A percentile compares a stretch with the other conserved stretches of the same genome.
Conservation (phyloP, 805 yeast genomes). For the Metschnikowia anglica region DNA sequence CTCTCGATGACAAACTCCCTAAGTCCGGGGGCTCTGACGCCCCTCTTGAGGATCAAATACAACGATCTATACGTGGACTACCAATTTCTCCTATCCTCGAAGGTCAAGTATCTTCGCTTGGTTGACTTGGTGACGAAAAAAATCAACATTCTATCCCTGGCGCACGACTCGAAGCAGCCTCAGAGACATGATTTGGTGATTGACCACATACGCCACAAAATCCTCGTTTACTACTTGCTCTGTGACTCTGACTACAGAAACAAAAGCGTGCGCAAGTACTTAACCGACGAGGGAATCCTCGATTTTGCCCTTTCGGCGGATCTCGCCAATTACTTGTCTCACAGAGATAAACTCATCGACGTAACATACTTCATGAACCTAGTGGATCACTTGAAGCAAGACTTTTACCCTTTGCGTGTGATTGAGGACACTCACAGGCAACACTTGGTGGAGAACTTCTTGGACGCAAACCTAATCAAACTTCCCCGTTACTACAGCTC, state of each 20-base stretch:
- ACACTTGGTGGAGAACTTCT: conserved; percentile 23
- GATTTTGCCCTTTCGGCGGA: neutral
- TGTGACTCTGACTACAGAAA: conserved; percentile 37
- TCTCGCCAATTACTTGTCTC: conserved; percentile 13
- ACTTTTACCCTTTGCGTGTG: conserved; percentile 6
- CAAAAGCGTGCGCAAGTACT: conserved; percentile 24
- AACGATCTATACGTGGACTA: conserved; percentile 36
- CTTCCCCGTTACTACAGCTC: conserved; percentile 32
- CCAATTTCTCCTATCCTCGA: conserved; percentile 22
- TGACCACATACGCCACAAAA: conserved; percentile 25
- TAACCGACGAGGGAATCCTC: conserved; percentile 11
- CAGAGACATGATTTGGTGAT: conserved; percentile 4
- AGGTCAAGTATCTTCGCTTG: conserved; percentile 17
- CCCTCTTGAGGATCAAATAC: conserved; percentile 27
- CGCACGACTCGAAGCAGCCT: neutral
- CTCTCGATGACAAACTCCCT: conserved; percentile 14
- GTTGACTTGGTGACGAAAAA: conserved; percentile 37
- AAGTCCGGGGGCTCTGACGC: conserved; percentile 4
- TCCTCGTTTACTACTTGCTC: conserved; percentile 31
- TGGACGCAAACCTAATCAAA: conserved; percentile 34
- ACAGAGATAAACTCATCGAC: conserved; percentile 20
- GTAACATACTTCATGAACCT: conserved; percentile 17
- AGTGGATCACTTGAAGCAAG: conserved; percentile 7
- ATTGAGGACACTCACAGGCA: conserved; percentile 4
- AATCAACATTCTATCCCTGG: conserved; percentile 17